Evolutionary conservation across 257 asterid genomes (phyloP), one percentile per base, ranked within the genome.

Genomic region (Lycium barbarum): DNA sequence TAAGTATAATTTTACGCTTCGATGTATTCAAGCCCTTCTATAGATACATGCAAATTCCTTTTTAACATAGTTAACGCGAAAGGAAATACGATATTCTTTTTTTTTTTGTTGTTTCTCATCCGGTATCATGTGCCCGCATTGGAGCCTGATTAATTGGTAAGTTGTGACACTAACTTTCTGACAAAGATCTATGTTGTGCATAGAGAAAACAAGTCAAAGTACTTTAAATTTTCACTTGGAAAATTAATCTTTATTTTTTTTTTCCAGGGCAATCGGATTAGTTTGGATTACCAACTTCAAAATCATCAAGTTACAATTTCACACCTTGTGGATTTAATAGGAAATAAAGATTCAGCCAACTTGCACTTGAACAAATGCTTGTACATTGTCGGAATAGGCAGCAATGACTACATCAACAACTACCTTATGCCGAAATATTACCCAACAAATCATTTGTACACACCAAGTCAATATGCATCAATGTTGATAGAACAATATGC

Each of bases 331-430:
- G 2, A 1, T 26, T 35, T 81, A 40, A 82, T 87, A 0, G 51
- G 89, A 35, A 86, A 55, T 51, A 47, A 12, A n/a, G 51, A 11
- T 51, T 38, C 80, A 13, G 55, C 36, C 1, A 35, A 83, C 0
- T 18, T 51, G 3, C 81, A 91, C 54, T 90, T 93, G 2, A 63
- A 71, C 11, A 53, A 76, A 45, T 93, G 98, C 71, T 57, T 92
- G 17, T 94, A 94, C 82, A 80, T 74, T 17, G 92, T 94, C 8
- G 83, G 88, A 51, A 87, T 88, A 0, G 98, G 98, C 14, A 92
- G 89, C 82, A 89, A 92, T 38, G 98, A 93, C 45, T 94, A 94
- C 85, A 66, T 91, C 4, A 91, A 91, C 4, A 91, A 91, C 72
- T 94, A 93, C 74, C 89, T 72, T 8, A 2, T 70, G 22, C 90